phyloP scores from a whole-genome alignment of 2,329 filamentous ascomycete species.

The Penicillium sp. region DNA sequence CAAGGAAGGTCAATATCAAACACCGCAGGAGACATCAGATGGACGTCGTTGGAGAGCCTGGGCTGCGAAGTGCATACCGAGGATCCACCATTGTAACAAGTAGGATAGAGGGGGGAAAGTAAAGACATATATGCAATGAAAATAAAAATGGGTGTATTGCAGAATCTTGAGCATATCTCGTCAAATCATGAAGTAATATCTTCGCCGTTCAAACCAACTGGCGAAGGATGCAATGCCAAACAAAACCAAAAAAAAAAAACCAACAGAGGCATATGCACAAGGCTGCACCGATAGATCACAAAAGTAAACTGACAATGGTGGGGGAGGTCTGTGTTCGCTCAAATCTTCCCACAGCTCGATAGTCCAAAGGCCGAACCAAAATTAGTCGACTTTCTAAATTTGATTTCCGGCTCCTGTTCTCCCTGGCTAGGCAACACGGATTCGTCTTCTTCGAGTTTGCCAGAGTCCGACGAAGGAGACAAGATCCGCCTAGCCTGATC shows the following conservation, averaged over 20 bases:
- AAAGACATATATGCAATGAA: slow-evolving; percentile 3
- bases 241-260: background rate
- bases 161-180: slow-evolving; percentile 19
- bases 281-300: slow-evolving; percentile 19
- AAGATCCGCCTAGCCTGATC: slow-evolving; percentile 43
- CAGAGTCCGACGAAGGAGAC: slow-evolving; percentile 27
- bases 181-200: slow-evolving; percentile 17
- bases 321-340: slow-evolving; percentile 1
- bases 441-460: slow-evolving; percentile 29
- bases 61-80: background rate
- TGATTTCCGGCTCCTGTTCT: slow-evolving; percentile 43
- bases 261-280: slow-evolving; percentile 6
- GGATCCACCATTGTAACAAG: background rate
- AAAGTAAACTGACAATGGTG: slow-evolving; percentile 7
- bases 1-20: slow-evolving; percentile 28
- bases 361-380: slow-evolving; percentile 54
- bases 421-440: slow-evolving; percentile 27
- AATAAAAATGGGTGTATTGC: slow-evolving; percentile 9
- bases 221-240: slow-evolving; percentile 7
- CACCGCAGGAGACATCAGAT: slow-evolving; percentile 8
- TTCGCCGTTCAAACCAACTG: slow-evolving; percentile 6
- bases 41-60: slow-evolving; percentile 8
- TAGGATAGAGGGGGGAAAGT: background rate
- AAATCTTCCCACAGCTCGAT: slow-evolving; percentile 24
- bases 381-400: slow-evolving; percentile 50